Base-by-base conservation (phyloP, 805 yeast genomes). In the Hyphopichia homilentoma region DNA sequence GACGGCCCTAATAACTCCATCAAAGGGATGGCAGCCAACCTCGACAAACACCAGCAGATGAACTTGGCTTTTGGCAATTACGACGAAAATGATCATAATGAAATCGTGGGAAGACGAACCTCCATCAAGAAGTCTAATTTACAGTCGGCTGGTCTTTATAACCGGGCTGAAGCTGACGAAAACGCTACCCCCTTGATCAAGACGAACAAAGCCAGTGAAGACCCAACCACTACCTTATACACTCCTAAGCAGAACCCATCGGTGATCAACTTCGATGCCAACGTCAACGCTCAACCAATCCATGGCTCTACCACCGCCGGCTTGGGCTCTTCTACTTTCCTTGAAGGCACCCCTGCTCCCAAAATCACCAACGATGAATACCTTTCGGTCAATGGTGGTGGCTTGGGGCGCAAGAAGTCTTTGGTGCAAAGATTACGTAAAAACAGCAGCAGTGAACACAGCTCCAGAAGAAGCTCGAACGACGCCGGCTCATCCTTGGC, bases 291-390 rank as follows among this genome's bases (percentile, higher is more conserved):
- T 20, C 71, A 70, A 17, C 84, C 84, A 17, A 77, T 90, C 13
- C 96, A 90, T 55, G 98, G 98, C 13, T 75, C 77, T 29, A 72
- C 84, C 2, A 84, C 97, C 1, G 70, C 82, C 32, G 98, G 98
- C 1, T 70, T 93, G 26, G 98, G 98, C 3, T 76, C 90, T 1
- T 75, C 96, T 2, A 90, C 98, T 0, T 90, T 90, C 54, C 55
- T 90, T 39, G 96, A 93, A 57, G 98, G 98, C 21, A 93, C 97
- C 0, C 97, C 97, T 9, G 98, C 97, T 4, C 70, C 73, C 59
- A 81, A 34, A 57, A 38, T 30, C 15, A 27, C 30, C n/a, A 51
- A 50, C 9, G 64, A 63, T 14, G 54, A 52, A 11, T 48, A 57
- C 31, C 41, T 48, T 27, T 41, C 39, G 17, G 29, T 47, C n/a